Conservation (phyloP, 768 basidiomycete genomes). For the Leucosporidium creatinivorum region DNA sequence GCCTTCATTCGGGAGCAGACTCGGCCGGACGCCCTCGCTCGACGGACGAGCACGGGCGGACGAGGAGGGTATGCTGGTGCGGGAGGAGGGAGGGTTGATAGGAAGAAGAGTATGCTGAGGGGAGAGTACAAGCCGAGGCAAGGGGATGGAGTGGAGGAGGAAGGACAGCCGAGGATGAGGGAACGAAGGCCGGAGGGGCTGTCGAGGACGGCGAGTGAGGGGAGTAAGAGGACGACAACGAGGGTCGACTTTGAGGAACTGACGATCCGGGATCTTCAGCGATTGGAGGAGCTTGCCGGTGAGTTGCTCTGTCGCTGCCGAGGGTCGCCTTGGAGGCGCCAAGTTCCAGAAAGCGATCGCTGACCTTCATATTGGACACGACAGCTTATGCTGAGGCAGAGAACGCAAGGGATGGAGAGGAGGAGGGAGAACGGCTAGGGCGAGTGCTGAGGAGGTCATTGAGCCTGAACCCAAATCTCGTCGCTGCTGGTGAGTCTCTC, state of each 20-base stretch:
- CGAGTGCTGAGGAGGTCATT: slow-evolving; percentile 28
- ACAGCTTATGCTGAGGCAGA: slow-evolving; percentile 65
- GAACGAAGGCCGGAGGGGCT: not conserved
- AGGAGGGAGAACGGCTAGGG: slow-evolving; percentile 56
- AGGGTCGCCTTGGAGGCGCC: too few relatives aligned
- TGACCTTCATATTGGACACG: too few relatives aligned
- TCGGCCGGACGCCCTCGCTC: slow-evolving; percentile 40
- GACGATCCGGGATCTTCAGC: slow-evolving; percentile 88
- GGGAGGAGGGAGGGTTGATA: slow-evolving; percentile 51
- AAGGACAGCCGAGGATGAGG: slow-evolving; percentile 44
- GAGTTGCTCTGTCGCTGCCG: not conserved
- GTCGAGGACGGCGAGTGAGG: slow-evolving; percentile 52
- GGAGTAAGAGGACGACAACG: slow-evolving; percentile 57
- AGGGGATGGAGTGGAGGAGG: slow-evolving; percentile 65
- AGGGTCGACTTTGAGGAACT: slow-evolving; percentile 69
- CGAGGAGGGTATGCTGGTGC: slow-evolving; percentile 40
- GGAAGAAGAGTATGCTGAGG: slow-evolving; percentile 84
- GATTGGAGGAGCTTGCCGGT: slow-evolving; percentile 69
- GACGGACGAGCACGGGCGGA: slow-evolving; percentile 46
- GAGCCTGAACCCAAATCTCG: slow-evolving; percentile 31
- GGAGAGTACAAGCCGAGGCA: slow-evolving; percentile 80
- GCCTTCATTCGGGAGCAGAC: slow-evolving; percentile 87
- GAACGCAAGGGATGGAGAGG: slow-evolving; percentile 68
- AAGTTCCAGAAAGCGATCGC: too few relatives aligned
- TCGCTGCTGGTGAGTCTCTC: slow-evolving; percentile 19